Percentiles rank a stretch among this genome's conserved stretches.
These are phyloP conservation scores for Trypanosoma theileri DNA, from an alignment of 208 protist species.

Conservation along the genomic window DNA sequence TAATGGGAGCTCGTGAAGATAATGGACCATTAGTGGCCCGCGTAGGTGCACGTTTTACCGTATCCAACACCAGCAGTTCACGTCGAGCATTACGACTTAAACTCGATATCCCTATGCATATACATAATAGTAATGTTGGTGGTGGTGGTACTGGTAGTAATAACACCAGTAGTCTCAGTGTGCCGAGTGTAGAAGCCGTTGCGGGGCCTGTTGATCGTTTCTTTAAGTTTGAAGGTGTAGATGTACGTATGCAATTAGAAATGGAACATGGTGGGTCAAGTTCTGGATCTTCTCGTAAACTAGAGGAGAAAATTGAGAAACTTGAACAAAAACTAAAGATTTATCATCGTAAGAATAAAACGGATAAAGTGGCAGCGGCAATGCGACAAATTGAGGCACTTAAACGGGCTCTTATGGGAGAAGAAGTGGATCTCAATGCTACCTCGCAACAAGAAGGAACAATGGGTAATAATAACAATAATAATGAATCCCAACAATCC, in stretches of 20 bases:
- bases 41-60: constrained; percentile 67
- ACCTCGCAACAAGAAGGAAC: background rate
- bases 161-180: constrained; percentile 4
- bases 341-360: constrained; percentile 84
- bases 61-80: constrained; percentile 76
- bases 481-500: constrained; percentile 5
- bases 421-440: constrained; percentile 55
- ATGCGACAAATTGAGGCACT: constrained; percentile 64
- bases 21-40: constrained; percentile 19
- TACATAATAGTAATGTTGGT: background rate
- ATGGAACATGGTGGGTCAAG: constrained; percentile 60
- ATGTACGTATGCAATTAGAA: constrained; percentile 70
- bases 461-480: background rate
- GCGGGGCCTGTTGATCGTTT: constrained; percentile 23
- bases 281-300: constrained; percentile 65
- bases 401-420: constrained; percentile 58
- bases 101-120: constrained; percentile 31
- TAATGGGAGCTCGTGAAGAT: constrained; percentile 1
- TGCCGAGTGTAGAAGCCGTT: background rate
- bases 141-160: background rate
- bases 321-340: constrained; percentile 90
- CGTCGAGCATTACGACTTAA: constrained; percentile 56
- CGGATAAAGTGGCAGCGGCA: constrained; percentile 67
- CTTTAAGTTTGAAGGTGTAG: constrained; percentile 70
- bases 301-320: constrained; percentile 89